Evolutionary conservation across 2,329 filamentous ascomycete genomes (phyloP).

Genomic region (Orbilia ellipsospora): DNA sequence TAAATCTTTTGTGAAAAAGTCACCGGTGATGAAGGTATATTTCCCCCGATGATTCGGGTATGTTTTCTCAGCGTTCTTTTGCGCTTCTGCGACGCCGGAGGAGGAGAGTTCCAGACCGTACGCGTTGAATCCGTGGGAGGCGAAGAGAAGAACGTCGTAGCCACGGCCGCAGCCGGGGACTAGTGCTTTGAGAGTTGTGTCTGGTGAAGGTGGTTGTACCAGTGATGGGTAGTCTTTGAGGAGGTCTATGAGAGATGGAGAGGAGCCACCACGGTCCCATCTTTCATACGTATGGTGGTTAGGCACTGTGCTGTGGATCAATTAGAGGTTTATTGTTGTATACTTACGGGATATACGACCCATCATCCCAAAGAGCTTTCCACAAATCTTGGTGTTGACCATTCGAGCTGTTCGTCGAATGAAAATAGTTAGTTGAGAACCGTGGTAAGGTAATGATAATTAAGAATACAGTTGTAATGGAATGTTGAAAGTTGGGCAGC

Average conservation of each 20-base stretch:
- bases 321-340: neutral
- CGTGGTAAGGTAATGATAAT: neutral
- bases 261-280: conserved; percentile 70
- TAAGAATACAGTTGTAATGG: neutral
- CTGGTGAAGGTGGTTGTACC: conserved; percentile 56
- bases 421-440: neutral
- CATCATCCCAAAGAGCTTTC: conserved; percentile 41
- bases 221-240: conserved; percentile 64
- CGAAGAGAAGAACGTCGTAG: conserved; percentile 81
- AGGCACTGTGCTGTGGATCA: neutral
- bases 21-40: conserved; percentile 30
- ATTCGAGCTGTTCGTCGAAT: conserved; percentile 19
- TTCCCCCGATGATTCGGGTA: neutral
- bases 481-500: neutral
- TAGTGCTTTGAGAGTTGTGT: conserved; percentile 68
- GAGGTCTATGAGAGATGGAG: conserved; percentile 68
- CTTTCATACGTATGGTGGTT: conserved; percentile 3
- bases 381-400: conserved; percentile 37
- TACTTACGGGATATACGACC: conserved; percentile 33
- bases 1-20: conserved; percentile 34
- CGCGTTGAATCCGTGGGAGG: conserved; percentile 79
- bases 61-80: conserved; percentile 32
- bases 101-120: conserved; percentile 77
- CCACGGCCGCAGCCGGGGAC: conserved; percentile 84
- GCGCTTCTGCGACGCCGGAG: conserved; percentile 63